Conservation (phyloP, 495 filamentous ascomycete species). For the Mycothermus thermophilus region DNA sequence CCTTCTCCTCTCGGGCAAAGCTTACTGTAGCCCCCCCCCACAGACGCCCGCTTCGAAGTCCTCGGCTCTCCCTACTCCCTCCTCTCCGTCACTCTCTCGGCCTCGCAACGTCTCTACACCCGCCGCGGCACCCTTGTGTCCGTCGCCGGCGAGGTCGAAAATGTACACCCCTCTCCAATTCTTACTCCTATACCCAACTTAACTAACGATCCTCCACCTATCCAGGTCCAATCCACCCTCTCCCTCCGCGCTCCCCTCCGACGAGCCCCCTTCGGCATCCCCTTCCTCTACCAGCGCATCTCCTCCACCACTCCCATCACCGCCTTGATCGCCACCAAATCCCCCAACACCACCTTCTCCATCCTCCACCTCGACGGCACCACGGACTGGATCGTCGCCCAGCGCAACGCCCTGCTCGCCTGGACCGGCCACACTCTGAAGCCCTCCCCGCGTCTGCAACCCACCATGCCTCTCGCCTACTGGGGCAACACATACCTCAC, state of each 20-base stretch:
- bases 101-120: slow-evolving; percentile 85
- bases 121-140: slow-evolving; percentile 81
- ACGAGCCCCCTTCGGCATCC: slow-evolving; percentile 64
- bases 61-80: slow-evolving; percentile 80
- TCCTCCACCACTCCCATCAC: slow-evolving; percentile 75
- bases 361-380: slow-evolving; percentile 83
- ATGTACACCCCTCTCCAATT: slow-evolving; percentile 37
- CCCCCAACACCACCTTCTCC: slow-evolving; percentile 67
- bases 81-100: slow-evolving; percentile 80
- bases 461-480: slow-evolving; percentile 61
- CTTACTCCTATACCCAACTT: slow-evolving; percentile 5
- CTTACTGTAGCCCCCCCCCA: too few relatives aligned
- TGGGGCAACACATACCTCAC: slow-evolving; percentile 85
- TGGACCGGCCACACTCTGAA: slow-evolving; percentile 88
- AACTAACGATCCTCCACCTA: slow-evolving; percentile 5
- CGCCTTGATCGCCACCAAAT: slow-evolving; percentile 74
- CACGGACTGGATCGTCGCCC: slow-evolving; percentile 88
- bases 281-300: slow-evolving; percentile 88
- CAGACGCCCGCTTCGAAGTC: slow-evolving; percentile 91
- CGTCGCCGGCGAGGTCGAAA: slow-evolving; percentile 76
- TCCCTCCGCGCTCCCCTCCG: slow-evolving; percentile 73
- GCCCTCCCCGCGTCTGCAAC: slow-evolving; percentile 59
- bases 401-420: slow-evolving; percentile 71
- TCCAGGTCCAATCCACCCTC: slow-evolving; percentile 65
- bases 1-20: too few relatives aligned